A percentile compares a stretch with the other conserved stretches of the same genome.
These are phyloP conservation scores for Scedosporium apiospermum DNA, from an alignment of 2,329 filamentous ascomycete genomes.

Conservation along the genomic window DNA sequence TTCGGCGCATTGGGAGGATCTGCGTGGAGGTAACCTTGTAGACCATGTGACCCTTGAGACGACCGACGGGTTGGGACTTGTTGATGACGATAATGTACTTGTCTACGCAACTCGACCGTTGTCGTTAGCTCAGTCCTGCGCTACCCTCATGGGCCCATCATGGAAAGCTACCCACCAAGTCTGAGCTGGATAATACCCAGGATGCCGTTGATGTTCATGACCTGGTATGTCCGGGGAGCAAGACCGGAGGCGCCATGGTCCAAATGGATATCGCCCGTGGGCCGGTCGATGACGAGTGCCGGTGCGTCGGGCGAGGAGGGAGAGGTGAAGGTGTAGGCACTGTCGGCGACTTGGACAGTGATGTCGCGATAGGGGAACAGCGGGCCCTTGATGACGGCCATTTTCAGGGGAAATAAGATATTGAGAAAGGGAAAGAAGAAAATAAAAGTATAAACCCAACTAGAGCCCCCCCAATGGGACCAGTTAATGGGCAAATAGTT, in stretches of 20 bases:
- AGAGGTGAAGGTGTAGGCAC: constrained; percentile 93
- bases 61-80: constrained; percentile 82
- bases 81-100: constrained; percentile 97
- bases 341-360: constrained; percentile 85
- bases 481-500: neutral
- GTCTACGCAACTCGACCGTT: constrained; percentile 35
- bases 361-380: constrained; percentile 81
- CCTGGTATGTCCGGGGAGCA: constrained; percentile 59
- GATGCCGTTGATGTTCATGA: constrained; percentile 92
- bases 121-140: neutral
- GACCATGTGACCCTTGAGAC: constrained; percentile 90
- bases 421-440: neutral
- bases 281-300: constrained; percentile 80
- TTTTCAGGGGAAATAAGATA: constrained; percentile 12
- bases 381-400: constrained; percentile 27
- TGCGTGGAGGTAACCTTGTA: constrained; percentile 90
- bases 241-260: constrained; percentile 68
- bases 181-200: constrained; percentile 88
- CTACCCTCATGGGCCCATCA: neutral
- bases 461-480: neutral
- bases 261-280: constrained; percentile 81
- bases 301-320: constrained; percentile 86
- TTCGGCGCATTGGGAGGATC: constrained; percentile 87
- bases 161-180: constrained; percentile 53
- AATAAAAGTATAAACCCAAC: constrained; percentile 2